A percentile compares a stretch with the other conserved stretches of the same genome.
Conservation (phyloP, 1,284 basidiomycete genomes). For the Mycena sp. region DNA sequence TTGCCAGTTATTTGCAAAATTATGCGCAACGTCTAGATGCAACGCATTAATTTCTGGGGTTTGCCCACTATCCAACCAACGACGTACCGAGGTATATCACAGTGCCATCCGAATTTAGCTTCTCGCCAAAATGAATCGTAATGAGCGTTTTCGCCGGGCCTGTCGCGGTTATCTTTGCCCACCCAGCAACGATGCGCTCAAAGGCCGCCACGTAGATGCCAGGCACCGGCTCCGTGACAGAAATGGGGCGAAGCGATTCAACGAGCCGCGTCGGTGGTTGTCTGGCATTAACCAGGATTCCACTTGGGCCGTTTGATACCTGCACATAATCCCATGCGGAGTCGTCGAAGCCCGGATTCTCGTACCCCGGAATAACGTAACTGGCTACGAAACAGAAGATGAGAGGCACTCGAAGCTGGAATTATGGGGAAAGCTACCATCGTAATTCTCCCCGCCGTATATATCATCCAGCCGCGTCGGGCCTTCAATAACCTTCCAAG, state of each 20-base stretch:
- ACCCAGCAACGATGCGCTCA: slow-evolving; percentile 38
- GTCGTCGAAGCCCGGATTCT: slow-evolving; percentile 33
- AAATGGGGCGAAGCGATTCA: slow-evolving; percentile 33
- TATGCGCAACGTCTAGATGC: no score
- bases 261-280: slow-evolving; percentile 37
- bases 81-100: slow-evolving; percentile 25
- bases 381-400: slow-evolving; percentile 29
- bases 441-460: slow-evolving; percentile 41
- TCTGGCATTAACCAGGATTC: slow-evolving; percentile 31
- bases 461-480: slow-evolving; percentile 41
- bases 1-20: slow-evolving; percentile 37
- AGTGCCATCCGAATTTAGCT: slow-evolving; percentile 32
- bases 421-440: slow-evolving; percentile 32
- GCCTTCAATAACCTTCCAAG: slow-evolving; percentile 36
- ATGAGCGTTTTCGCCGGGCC: slow-evolving; percentile 37
- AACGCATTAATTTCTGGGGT: no score
- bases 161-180: slow-evolving; percentile 36
- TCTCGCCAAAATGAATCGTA: slow-evolving; percentile 41
- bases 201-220: slow-evolving; percentile 37
- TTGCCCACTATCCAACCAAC: no score
- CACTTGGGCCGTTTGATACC: slow-evolving; percentile 33
- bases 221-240: slow-evolving; percentile 35
- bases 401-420: not conserved
- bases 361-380: slow-evolving; percentile 33
- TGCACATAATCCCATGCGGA: slow-evolving; percentile 32